Conservation (phyloP, 805 yeast genomes). For the Candida mattraensis region DNA sequence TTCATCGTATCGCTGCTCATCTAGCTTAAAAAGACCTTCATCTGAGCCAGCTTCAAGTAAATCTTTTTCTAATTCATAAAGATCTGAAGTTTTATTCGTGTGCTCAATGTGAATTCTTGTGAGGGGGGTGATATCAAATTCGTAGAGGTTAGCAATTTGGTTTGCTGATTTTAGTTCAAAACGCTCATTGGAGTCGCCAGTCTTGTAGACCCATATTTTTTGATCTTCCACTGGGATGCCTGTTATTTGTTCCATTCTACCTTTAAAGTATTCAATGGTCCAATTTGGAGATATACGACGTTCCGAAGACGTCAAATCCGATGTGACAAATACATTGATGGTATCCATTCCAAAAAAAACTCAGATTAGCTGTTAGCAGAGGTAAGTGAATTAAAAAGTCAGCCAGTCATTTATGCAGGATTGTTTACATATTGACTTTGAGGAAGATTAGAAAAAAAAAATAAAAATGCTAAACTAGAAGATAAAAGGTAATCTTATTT, state of each 20-base stretch:
- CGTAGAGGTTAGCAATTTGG: constrained; percentile 21
- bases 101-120: constrained; percentile 60
- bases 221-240: constrained; percentile 69
- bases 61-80: constrained; percentile 31
- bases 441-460: not conserved
- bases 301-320: constrained; percentile 68
- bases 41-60: constrained; percentile 13
- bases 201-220: constrained; percentile 45
- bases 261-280: constrained; percentile 53
- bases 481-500: too few species aligned
- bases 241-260: constrained; percentile 63
- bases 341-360: constrained; percentile 5
- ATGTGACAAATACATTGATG: constrained; percentile 50
- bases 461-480: constrained; percentile 37
- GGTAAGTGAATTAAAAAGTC: not conserved
- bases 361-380: too few species aligned
- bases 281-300: constrained; percentile 63
- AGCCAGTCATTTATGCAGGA: not conserved
- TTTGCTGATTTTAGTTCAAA: constrained; percentile 24
- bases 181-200: constrained; percentile 38
- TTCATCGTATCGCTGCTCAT: constrained; percentile 61
- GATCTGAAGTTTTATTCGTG: constrained; percentile 49
- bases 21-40: constrained; percentile 44
- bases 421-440: constrained; percentile 1
- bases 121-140: constrained; percentile 36